phyloP scores from a whole-genome alignment of 129 eudicot species.

The Helichrysum umbraculigerum region DNA sequence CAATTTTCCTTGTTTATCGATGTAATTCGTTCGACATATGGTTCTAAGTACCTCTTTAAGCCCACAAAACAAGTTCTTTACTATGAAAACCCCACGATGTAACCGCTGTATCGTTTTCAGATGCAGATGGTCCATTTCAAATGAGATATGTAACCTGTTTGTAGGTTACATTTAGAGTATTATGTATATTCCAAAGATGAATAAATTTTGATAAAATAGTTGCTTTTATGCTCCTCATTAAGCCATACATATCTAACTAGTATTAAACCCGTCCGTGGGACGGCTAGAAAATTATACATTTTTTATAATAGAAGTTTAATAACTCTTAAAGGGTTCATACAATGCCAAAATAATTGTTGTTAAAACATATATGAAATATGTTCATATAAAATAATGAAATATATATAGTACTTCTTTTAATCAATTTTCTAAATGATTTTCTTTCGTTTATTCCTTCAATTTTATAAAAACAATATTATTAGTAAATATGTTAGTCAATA shows the following conservation, averaged over 20 bases:
- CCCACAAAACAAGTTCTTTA: neutral
- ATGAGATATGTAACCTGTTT: neutral
- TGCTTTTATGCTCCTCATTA: neutral
- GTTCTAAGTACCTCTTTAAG: neutral
- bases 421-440: no score
- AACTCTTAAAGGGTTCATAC: no score
- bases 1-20: slow-evolving; percentile 16
- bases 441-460: no score
- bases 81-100: neutral
- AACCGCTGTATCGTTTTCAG: neutral
- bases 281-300: no score
- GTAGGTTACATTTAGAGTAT: neutral
- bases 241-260: neutral
- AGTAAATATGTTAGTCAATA: no score
- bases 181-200: neutral
- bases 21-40: slow-evolving; percentile 6
- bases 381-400: no score
- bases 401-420: no score
- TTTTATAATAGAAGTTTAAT: no score
- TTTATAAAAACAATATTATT: no score
- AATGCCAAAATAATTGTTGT: no score
- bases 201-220: neutral
- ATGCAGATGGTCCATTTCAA: neutral
- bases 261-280: no score
- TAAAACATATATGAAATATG: no score